Percentiles rank a stretch among this genome's conserved stretches.
phyloP scores from a whole-genome alignment of 1,284 basidiomycete genomes.

The Ganoderma boninense region DNA sequence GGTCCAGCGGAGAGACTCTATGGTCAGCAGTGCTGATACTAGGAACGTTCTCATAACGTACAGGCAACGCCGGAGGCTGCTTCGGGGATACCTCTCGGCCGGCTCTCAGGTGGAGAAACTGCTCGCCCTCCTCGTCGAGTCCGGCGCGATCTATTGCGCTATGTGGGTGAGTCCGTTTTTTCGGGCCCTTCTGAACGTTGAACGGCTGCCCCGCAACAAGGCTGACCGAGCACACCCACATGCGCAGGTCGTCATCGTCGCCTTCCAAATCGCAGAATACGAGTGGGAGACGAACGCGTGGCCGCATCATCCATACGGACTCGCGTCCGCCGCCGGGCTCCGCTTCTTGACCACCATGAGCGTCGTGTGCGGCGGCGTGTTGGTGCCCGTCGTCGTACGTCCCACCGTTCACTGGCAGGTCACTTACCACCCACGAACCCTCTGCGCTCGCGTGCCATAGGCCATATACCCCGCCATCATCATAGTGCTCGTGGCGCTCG shows the following conservation, averaged over 20 bases:
- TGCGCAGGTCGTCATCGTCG: neutral
- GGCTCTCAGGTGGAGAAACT: neutral
- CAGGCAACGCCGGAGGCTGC: neutral
- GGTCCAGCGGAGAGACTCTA: no score
- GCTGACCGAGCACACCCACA: no score
- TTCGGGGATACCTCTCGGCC: neutral
- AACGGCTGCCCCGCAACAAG: no score
- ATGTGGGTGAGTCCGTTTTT: slow-evolving; percentile 9
- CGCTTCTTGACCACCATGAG: neutral
- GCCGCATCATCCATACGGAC: no score
- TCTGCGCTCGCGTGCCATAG: neutral
- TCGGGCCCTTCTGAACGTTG: no score
- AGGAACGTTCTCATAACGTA: neutral
- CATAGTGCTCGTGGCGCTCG: neutral
- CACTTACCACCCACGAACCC: no score
- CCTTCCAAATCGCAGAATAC: neutral
- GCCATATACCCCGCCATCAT: slow-evolving; percentile 4
- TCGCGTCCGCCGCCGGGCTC: no score
- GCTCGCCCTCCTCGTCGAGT: neutral
- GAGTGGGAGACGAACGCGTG: neutral
- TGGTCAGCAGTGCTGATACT: neutral
- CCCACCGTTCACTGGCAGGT: no score
- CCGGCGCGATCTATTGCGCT: neutral
- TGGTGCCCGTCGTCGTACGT: neutral
- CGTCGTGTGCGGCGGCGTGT: neutral